Base-by-base conservation (phyloP, 257 asterid species). In the Solanum neorickii region DNA sequence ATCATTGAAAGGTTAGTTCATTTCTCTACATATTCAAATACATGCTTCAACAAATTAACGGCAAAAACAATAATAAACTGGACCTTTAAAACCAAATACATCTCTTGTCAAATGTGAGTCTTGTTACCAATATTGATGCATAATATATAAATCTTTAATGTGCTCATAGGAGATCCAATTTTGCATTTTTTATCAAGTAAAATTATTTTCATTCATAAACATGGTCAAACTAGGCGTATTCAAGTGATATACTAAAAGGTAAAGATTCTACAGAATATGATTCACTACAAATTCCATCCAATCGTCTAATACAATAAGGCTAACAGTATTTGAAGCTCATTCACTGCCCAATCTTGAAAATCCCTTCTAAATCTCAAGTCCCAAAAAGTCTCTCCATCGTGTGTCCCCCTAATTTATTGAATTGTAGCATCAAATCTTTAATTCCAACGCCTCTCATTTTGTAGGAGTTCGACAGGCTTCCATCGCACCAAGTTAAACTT, bases 1-100 rank as follows among this genome's bases (percentile, higher is more conserved):
- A 70, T 65, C 60, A 60, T 87, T 12, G 84, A 72, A 62, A 87
- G 91, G 91, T 89, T 87, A 35, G 91, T 77, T 78, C 39, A 82
- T 73, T 16, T 44, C 49, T 31, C 72, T 33, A 59, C 46, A 31
- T 68, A 66, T 69, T 80, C 27, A 21, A 46, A 18, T 74, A 76
- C 47, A 47, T 73, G 56, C 77, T 33, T 33, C 41, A 21, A 33
- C 76, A 87, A 41, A 77, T 31, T 20, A 47, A 62, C 8, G 39
- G 65, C 73, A 41, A 42, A 15, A 15, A 39, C 33, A 3, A 12
- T n/a, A n/a, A 16, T 41, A 33, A 35, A 84, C 29, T 84, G 35
- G 74, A 65, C 59, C 56, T 62, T 37, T 39, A 59, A 59, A 84
- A 39, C 76, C 78, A 84, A 39, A 35, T 84, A 23, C 78, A 78